Conservation (phyloP, 2,329 filamentous ascomycete genomes). For the Apiospora aurea region DNA sequence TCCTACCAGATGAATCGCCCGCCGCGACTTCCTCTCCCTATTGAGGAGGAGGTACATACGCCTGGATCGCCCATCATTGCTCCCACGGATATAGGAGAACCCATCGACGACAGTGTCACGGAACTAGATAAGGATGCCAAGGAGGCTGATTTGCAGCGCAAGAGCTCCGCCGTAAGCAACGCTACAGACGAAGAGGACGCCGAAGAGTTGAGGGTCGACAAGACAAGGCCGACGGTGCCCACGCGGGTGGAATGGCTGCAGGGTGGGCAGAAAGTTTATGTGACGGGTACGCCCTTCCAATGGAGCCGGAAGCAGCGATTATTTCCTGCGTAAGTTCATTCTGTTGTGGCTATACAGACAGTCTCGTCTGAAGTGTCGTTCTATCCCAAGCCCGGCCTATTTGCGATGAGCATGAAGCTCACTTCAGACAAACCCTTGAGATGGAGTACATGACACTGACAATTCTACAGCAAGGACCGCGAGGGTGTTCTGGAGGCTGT, state of each 20-base stretch:
- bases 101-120: conserved; percentile 60
- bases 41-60: conserved; percentile 88
- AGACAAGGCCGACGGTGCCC: conserved; percentile 79
- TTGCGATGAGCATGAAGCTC: not conserved
- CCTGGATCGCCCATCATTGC: conserved; percentile 90
- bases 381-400: not conserved
- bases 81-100: conserved; percentile 64
- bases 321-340: conserved; percentile 76
- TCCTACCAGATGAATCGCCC: conserved; percentile 71
- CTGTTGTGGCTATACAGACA: not conserved
- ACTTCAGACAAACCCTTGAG: not conserved
- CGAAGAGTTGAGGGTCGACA: conserved; percentile 79
- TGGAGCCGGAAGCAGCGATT: conserved; percentile 96
- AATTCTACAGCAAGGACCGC: conserved; percentile 54
- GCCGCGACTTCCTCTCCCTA: conserved; percentile 88
- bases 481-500: conserved; percentile 76
- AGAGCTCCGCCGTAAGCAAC: conserved; percentile 66
- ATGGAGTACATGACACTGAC: not conserved
- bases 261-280: conserved; percentile 88
- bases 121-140: conserved; percentile 49
- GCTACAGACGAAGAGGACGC: conserved; percentile 78
- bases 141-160: conserved; percentile 57
- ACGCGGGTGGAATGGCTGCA: conserved; percentile 86
- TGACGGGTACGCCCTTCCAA: conserved; percentile 96
- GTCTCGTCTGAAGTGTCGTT: not conserved